Conservation (phyloP, 306 rosid genomes). For the Oxytropis ochrocephala region DNA sequence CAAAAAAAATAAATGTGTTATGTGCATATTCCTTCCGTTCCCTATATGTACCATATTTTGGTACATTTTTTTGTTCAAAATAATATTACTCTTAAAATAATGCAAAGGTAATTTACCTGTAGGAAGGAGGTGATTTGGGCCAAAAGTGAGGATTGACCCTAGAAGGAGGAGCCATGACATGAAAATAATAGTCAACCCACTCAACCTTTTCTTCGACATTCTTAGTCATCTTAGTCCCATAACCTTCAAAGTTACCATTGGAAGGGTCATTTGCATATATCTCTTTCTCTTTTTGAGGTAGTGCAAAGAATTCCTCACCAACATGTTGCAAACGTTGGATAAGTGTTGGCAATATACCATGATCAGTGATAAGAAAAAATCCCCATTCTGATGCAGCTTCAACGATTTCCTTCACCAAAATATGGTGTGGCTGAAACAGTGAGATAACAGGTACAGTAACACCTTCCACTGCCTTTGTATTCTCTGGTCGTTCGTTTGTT, state of each 20-base stretch:
- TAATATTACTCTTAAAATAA: too few relatives aligned
- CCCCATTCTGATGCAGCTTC: conserved; percentile 46
- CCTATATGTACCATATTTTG: too few relatives aligned
- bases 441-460: conserved; percentile 27
- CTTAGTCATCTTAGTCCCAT: conserved; percentile 64
- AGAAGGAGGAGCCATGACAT: conserved; percentile 43
- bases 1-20: too few relatives aligned
- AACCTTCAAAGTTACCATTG: conserved; percentile 44
- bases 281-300: conserved; percentile 54
- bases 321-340: conserved; percentile 42
- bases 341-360: conserved; percentile 37
- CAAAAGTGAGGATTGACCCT: conserved; percentile 37
- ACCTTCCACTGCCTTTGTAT: conserved; percentile 28
- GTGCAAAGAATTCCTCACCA: conserved; percentile 40
- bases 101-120: conserved; percentile 25
- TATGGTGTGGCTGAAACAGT: conserved; percentile 10
- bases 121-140: conserved; percentile 47
- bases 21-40: too few relatives aligned
- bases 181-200: conserved; percentile 67
- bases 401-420: conserved; percentile 14
- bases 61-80: too few relatives aligned
- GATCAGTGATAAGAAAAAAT: conserved; percentile 44
- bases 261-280: conserved; percentile 51
- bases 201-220: conserved; percentile 49
- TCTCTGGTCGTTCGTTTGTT: conserved; percentile 27